phyloP scores from a whole-genome alignment of 495 filamentous ascomycete species.

The Penicillium cosmopolitanum region DNA sequence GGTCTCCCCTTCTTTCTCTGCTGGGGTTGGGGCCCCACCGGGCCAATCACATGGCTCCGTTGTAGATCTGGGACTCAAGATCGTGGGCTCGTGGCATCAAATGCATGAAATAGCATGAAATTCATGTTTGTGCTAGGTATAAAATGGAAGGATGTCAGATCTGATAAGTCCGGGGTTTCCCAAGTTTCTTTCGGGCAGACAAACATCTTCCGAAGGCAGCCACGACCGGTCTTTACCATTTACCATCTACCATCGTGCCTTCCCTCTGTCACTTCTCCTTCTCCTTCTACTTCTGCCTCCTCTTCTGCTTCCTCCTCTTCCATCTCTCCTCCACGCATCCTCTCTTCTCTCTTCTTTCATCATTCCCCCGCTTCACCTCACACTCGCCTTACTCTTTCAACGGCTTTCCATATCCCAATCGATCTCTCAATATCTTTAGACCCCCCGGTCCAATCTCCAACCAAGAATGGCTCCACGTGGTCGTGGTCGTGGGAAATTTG shows the following conservation, averaged over 20 bases:
- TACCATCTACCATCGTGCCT: background rate
- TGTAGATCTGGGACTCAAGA: conserved; percentile 1
- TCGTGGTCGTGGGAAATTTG: background rate
- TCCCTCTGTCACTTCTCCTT: background rate
- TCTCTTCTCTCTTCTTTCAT: background rate
- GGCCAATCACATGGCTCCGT: conserved; percentile 13
- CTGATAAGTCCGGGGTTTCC: background rate
- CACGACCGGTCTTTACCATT: background rate
- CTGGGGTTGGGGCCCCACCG: conserved; percentile 1
- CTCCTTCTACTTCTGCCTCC: background rate
- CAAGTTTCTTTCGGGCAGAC: too few relatives aligned
- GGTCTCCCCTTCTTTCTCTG: conserved; percentile 10
- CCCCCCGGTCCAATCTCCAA: too few relatives aligned
- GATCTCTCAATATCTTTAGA: too few relatives aligned
- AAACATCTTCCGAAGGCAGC: too few relatives aligned
- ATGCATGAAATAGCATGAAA: too few relatives aligned
- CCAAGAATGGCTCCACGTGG: too few relatives aligned
- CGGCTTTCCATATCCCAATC: too few relatives aligned
- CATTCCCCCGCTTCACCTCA: background rate
- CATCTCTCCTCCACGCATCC: background rate
- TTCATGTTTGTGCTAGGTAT: too few relatives aligned
- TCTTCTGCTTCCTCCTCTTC: background rate
- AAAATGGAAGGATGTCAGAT: background rate
- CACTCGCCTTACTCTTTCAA: background rate
- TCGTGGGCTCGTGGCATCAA: background rate